Percentiles rank a stretch among this genome's conserved stretches.
These are phyloP conservation scores for Magnaporthiopsis poae DNA, from an alignment of 2,329 filamentous ascomycete genomes.

Conservation along the genomic window DNA sequence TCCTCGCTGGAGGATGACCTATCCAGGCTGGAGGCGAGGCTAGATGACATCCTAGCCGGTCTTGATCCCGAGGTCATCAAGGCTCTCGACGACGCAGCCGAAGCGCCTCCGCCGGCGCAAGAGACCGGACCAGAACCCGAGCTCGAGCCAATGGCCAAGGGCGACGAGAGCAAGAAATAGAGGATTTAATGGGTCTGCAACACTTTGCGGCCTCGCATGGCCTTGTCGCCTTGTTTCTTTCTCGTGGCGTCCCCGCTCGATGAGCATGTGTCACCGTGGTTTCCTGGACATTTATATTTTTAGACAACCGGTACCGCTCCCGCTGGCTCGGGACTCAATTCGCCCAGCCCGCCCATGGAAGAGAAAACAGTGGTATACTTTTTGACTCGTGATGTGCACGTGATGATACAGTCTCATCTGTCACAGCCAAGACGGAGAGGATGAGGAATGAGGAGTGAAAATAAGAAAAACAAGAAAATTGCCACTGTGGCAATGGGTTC, in stretches of 20 bases:
- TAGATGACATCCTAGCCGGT: slow-evolving; percentile 44
- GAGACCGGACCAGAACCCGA: no score
- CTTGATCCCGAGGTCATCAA: slow-evolving; percentile 25
- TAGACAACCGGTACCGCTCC: neutral
- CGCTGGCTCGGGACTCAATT: neutral
- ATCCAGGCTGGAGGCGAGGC: slow-evolving; percentile 40
- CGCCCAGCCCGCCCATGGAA: neutral
- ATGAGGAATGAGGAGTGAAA: neutral
- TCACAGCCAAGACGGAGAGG: no score
- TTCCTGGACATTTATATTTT: neutral
- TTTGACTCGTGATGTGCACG: neutral
- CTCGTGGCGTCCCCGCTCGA: neutral
- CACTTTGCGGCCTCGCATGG: neutral
- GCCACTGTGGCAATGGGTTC: no score
- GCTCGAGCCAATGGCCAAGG: neutral
- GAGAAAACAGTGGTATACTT: no score
- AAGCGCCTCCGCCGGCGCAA: neutral
- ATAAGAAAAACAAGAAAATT: neutral
- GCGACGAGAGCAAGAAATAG: neutral
- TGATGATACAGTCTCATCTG: neutral
- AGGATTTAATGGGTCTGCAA: neutral
- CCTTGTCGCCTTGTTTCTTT: neutral
- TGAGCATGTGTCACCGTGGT: neutral
- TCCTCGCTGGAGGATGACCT: slow-evolving; percentile 43
- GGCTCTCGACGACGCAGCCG: neutral